phyloP scores from a whole-genome alignment of 768 basidiomycete genomes.

The Heimioporus sp. region DNA sequence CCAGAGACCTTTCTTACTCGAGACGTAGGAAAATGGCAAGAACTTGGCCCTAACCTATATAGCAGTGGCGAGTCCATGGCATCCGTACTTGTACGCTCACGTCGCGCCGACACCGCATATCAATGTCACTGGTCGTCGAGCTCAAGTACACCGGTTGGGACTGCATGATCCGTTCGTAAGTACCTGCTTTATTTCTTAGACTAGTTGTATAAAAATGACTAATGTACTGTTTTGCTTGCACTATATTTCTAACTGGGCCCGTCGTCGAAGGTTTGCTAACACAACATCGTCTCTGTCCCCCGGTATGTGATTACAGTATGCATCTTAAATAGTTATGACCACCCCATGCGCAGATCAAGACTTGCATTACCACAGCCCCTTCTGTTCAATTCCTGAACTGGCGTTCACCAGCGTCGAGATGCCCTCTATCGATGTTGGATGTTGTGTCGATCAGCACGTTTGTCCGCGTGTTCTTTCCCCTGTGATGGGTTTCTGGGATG shows the following conservation, averaged over 20 bases:
- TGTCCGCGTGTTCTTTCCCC: slow-evolving; percentile 60
- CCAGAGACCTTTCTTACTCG: too few species aligned
- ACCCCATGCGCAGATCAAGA: slow-evolving; percentile 60
- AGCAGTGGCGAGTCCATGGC: too few species aligned
- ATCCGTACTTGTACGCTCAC: too few species aligned
- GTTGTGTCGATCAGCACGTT: slow-evolving; percentile 84
- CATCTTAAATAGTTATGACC: slow-evolving; percentile 57
- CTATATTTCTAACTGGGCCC: not conserved
- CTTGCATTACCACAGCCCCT: slow-evolving; percentile 56
- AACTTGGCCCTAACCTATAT: too few species aligned
- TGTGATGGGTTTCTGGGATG: slow-evolving; percentile 54
- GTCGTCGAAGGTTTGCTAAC: slow-evolving; percentile 42
- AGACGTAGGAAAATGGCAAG: too few species aligned
- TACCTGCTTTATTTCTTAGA: too few species aligned
- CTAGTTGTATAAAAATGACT: too few species aligned
- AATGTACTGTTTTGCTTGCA: not conserved
- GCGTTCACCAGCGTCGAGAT: slow-evolving; percentile 67
- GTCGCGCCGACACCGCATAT: too few species aligned
- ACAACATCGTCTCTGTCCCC: slow-evolving; percentile 48
- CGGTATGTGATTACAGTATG: slow-evolving; percentile 53
- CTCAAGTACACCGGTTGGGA: too few species aligned
- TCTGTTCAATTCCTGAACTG: slow-evolving; percentile 63
- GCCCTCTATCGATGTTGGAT: slow-evolving; percentile 62
- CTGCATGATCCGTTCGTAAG: too few species aligned
- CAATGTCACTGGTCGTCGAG: too few species aligned